Evolutionary conservation across 768 basidiomycete genomes (phyloP), one percentile per base, ranked within the genome.

Genomic region (Lactifluus volemus): DNA sequence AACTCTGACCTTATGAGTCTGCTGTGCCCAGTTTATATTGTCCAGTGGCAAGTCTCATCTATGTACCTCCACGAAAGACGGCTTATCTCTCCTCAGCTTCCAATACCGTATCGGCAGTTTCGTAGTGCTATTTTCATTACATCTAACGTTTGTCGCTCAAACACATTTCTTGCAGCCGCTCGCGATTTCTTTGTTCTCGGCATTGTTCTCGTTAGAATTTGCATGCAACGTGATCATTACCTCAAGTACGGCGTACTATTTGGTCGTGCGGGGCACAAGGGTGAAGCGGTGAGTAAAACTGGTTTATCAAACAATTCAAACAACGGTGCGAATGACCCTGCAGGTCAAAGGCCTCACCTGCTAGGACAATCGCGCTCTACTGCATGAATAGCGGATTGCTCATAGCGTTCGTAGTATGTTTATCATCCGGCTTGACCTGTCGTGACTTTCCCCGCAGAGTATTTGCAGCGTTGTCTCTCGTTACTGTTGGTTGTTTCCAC

Each of bases 171-270:
- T 42, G 30, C 30, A 58, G 57, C 39, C 39, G 36, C 30, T 39
- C 29, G 3, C n/a, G 5, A 41, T 19, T 25, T 17, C 57, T 15
- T 25, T 25, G 25, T 25, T 25, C 25, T 25, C 25, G 49, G 29
- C 25, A 25, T 25, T 25, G 11, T 11, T 58, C 17, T 50, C 49
- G 5, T 38, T 51, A 7, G 38, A 44, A 42, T 49, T 58, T 1
- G 48, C 41, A 2, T 58, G 57, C 49, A 41, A 58, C 29, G 11
- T 58, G 19, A 44, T 12, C 29, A 58, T 58, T 41, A 42, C 57
- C 17, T 6, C 29, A n/a, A 34, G 39, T 11, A 58, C 51, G 57
- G 57, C 51, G n/a, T 58, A 58, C 41, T 58, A 58, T n/a, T 44
- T 58, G 30, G n/a, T 41, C 17, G 14, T n/a, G 19, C 48, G 39